These are phyloP conservation scores for Hypoxylon sp. DNA, from an alignment of 2,329 filamentous ascomycete genomes.

Conservation along the genomic window DNA sequence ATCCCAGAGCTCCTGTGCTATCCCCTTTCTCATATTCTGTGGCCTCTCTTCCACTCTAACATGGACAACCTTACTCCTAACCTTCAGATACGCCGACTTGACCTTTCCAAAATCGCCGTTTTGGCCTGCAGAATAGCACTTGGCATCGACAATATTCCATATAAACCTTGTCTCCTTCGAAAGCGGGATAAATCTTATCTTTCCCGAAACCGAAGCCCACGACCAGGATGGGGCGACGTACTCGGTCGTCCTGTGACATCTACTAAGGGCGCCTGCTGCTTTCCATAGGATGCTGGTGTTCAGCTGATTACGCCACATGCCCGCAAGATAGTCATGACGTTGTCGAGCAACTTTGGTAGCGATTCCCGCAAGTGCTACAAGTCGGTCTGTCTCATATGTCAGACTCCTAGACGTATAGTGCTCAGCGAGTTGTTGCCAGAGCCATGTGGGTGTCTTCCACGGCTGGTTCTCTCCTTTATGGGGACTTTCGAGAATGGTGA, in stretches of 20 bases:
- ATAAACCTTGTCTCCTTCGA: conserved; percentile 11
- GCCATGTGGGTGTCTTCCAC: conserved; percentile 21
- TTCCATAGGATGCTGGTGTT: conserved; percentile 15
- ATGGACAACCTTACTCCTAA: conserved; percentile 2
- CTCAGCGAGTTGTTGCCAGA: conserved; percentile 21
- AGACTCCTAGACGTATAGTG: conserved; percentile 16
- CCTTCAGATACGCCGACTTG: conserved; percentile 8
- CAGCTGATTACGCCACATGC: conserved; percentile 19
- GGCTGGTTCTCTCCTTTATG: not conserved
- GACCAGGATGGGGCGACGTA: conserved; percentile 26
- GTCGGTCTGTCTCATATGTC: conserved; percentile 15
- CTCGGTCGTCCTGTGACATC: conserved; percentile 8
- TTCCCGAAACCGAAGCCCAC: conserved; percentile 21
- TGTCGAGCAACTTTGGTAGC: not conserved
- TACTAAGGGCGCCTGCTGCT: not conserved
- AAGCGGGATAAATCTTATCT: conserved; percentile 17
- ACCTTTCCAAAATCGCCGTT: conserved; percentile 14
- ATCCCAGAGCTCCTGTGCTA: conserved; percentile 19
- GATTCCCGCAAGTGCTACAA: conserved; percentile 21
- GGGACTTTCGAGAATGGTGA: not conserved
- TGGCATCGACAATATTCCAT: conserved; percentile 13
- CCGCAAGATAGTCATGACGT: conserved; percentile 5
- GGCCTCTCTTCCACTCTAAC: conserved; percentile 22
- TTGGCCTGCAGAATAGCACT: not conserved
- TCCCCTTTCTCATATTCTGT: conserved; percentile 22